These are phyloP conservation scores for Xanthoconium purpureum DNA, from an alignment of 768 basidiomycete species.

Conservation along the genomic window DNA sequence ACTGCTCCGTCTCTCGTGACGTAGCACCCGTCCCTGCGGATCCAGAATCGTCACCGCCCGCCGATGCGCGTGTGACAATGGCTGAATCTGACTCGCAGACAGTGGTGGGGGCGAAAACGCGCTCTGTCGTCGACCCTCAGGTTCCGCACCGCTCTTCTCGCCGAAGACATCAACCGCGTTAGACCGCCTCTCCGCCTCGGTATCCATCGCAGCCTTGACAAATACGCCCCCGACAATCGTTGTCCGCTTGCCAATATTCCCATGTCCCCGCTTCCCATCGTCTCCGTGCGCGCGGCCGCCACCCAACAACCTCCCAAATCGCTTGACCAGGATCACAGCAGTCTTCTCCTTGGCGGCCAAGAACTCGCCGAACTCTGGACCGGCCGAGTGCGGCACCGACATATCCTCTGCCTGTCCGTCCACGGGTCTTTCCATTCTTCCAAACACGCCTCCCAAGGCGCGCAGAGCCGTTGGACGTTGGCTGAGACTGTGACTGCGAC, in stretches of 20 bases:
- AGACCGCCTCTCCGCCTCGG: slow-evolving; percentile 32
- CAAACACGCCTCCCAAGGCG: slow-evolving; percentile 63
- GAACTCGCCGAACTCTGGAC: slow-evolving; percentile 61
- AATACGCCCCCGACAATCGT: slow-evolving; percentile 46
- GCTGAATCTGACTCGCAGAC: slow-evolving; percentile 50
- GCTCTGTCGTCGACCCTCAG: slow-evolving; percentile 19
- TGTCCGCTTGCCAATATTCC: slow-evolving; percentile 43
- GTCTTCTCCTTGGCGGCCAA: slow-evolving; percentile 35
- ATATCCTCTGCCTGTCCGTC: slow-evolving; percentile 42
- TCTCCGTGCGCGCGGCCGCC: slow-evolving; percentile 41
- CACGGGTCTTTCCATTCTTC: slow-evolving; percentile 35
- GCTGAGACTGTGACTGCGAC: slow-evolving; percentile 80
- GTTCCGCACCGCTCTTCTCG: slow-evolving; percentile 24
- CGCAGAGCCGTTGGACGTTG: slow-evolving; percentile 58
- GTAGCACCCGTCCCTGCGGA: slow-evolving; percentile 54
- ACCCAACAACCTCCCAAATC: slow-evolving; percentile 65
- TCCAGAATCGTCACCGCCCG: slow-evolving; percentile 78
- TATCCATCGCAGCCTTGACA: slow-evolving; percentile 38
- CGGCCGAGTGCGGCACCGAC: slow-evolving; percentile 58
- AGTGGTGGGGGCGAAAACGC: slow-evolving; percentile 32
- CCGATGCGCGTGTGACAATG: slow-evolving; percentile 58
- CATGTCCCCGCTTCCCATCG: slow-evolving; percentile 40
- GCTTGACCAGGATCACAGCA: slow-evolving; percentile 65
- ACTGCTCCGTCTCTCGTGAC: slow-evolving; percentile 76
- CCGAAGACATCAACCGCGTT: slow-evolving; percentile 17